Evolutionary conservation across 106 monocot species (phyloP).

Genomic region (Dendrobium huoshanense): DNA sequence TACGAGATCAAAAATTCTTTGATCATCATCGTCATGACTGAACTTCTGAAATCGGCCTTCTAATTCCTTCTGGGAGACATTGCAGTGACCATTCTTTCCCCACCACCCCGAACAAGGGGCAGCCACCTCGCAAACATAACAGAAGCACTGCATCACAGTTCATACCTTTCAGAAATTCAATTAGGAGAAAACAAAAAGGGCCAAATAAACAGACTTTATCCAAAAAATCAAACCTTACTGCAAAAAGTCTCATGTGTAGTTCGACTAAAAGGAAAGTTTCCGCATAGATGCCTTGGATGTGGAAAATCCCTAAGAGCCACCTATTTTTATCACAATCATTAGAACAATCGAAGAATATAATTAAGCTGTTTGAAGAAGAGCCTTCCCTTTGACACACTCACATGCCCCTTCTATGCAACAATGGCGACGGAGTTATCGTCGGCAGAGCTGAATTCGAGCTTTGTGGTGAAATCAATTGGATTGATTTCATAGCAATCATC

Average conservation of each 20-base stretch:
- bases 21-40: too few species aligned
- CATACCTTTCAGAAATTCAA: neutral
- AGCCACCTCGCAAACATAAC: constrained; percentile 27
- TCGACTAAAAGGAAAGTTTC: constrained; percentile 26
- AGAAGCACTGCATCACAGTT: constrained; percentile 39
- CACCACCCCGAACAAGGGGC: constrained; percentile 32
- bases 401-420: neutral
- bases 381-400: neutral
- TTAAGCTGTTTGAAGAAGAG: neutral
- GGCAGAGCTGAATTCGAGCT: neutral
- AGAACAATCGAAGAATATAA: neutral
- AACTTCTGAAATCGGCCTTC: neutral
- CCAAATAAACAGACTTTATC: neutral
- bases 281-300: constrained; percentile 52
- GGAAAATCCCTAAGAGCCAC: constrained; percentile 43
- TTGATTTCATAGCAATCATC: constrained; percentile 10
- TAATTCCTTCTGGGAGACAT: neutral
- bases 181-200: too few species aligned
- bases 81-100: constrained; percentile 32
- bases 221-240: constrained; percentile 15
- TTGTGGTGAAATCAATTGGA: neutral
- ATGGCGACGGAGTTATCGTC: neutral
- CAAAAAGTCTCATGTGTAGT: constrained; percentile 28
- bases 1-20: too few species aligned
- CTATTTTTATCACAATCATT: constrained; percentile 9